Percentiles rank a stretch among this genome's conserved stretches.
Conservation (phyloP, 1,284 basidiomycete species). For the Tylopilus sp. region DNA sequence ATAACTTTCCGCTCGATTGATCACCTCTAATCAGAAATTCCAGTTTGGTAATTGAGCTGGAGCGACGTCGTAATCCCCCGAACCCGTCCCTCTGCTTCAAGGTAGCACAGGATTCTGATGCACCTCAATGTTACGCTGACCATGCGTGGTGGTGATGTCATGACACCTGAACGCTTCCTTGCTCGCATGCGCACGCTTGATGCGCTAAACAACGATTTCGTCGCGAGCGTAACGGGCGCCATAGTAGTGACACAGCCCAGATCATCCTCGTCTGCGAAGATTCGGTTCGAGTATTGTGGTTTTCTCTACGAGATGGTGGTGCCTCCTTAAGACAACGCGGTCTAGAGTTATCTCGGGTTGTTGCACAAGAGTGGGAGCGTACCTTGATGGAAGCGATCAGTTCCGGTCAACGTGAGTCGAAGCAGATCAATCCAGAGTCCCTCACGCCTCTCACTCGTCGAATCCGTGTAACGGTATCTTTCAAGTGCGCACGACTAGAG, state of each 20-base stretch:
- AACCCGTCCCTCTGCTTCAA: conserved; percentile 20
- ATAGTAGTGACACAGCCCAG: conserved; percentile 32
- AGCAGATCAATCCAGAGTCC: background rate
- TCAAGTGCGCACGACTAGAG: background rate
- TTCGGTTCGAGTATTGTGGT: conserved; percentile 31
- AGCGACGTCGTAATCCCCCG: conserved; percentile 13
- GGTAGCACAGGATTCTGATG: conserved; percentile 9
- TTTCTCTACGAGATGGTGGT: conserved; percentile 29
- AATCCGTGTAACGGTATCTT: conserved; percentile 1
- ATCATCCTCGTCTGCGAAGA: conserved; percentile 29
- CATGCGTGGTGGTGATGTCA: conserved; percentile 26
- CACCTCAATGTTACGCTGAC: background rate
- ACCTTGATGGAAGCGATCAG: conserved; percentile 21
- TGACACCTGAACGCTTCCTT: conserved; percentile 27
- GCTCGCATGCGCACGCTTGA: conserved; percentile 18
- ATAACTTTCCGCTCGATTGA: background rate
- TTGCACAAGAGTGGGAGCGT: conserved; percentile 26
- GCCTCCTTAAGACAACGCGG: conserved; percentile 19
- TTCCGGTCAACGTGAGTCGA: conserved; percentile 20
- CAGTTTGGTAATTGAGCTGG: conserved; percentile 25
- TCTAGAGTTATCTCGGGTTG: conserved; percentile 13
- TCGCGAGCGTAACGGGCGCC: conserved; percentile 24
- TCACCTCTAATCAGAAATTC: background rate
- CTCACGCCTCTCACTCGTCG: background rate
- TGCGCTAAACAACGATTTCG: conserved; percentile 18